These are phyloP conservation scores for Alisma plantagoaquatica DNA, from an alignment of 106 monocot species.

Conservation along the genomic window DNA sequence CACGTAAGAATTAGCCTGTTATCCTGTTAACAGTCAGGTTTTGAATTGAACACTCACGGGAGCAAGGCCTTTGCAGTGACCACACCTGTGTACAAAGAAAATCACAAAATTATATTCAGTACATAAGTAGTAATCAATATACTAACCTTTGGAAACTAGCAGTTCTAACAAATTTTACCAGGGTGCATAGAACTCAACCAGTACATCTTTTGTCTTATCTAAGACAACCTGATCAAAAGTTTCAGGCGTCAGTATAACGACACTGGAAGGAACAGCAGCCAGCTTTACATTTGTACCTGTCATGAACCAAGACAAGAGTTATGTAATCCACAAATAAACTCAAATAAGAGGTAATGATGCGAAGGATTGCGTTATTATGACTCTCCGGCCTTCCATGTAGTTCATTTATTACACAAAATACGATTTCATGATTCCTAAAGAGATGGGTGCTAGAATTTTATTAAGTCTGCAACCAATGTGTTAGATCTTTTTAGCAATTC, in stretches of 20 bases:
- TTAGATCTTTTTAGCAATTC: too few species aligned
- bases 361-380: too few species aligned
- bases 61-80: slow-evolving; percentile 92
- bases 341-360: not conserved
- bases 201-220: slow-evolving; percentile 83
- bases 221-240: slow-evolving; percentile 70
- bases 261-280: slow-evolving; percentile 55
- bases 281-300: slow-evolving; percentile 89
- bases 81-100: slow-evolving; percentile 48
- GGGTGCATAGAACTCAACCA: slow-evolving; percentile 96
- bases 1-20: not conserved
- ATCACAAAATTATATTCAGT: too few species aligned
- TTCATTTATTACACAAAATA: not conserved
- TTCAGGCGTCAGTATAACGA: slow-evolving; percentile 60
- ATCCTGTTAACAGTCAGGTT: too few species aligned
- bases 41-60: slow-evolving; percentile 73
- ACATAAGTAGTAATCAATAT: too few species aligned
- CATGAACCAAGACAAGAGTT: not conserved
- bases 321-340: not conserved
- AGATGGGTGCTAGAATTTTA: not conserved
- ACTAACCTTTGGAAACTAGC: too few species aligned
- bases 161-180: slow-evolving; percentile 61
- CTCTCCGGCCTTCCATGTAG: too few species aligned
- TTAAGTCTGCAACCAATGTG: not conserved
- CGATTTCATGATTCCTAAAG: not conserved